Base-by-base conservation (phyloP, 2,329 filamentous ascomycete species). In the Ophiostoma fasciatum region DNA sequence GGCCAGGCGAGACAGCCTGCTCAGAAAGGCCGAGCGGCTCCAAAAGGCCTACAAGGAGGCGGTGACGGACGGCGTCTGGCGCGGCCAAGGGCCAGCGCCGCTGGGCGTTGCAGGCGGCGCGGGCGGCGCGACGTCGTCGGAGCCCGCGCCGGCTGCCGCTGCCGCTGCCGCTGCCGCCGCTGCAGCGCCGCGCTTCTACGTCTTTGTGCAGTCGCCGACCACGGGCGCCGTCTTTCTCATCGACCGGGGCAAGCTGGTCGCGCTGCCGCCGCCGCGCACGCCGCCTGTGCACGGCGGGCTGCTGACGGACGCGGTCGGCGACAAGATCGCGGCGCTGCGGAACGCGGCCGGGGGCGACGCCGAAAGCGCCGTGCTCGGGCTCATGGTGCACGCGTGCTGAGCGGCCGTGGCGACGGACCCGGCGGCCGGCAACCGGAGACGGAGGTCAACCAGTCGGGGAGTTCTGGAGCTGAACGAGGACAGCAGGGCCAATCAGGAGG, bases 21-120 rank as follows among this genome's bases (percentile, higher is more conserved):
- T 41, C 8, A 30, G 36, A 15, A 21, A 36, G 14, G 39, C 39
- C 4, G 20, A 8, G 12, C 29, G 28, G 8, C 35, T 41, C n/a
- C 39, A 33, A 7, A 20, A 33, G 12, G 39, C 29, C 7, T 41
- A 30, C 21, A n/a, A 26, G 17, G 7, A 27, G 8, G 15, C 39
- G 4, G 28, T 38, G 5, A 4, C 5, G 5, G 17, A 33, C 15
- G 27, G 29, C 11, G 7, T 18, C n/a, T 41, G 27, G 5, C 27
- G 6, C 27, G 5, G 27, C 11, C 27, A 15, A 13, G 13, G 5
- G 6, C 14, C 27, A 28, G 27, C 12, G n/a, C n/a, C n/a, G n/a
- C n/a, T n/a, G n/a, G n/a, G n/a, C n/a, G n/a, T n/a, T n/a, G n/a
- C n/a, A n/a, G n/a, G n/a, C n/a, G n/a, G n/a, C n/a, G n/a, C n/a